Evolutionary conservation across 75 land plant species (phyloP), one percentile per base, ranked within the genome.

Genomic region (Pinus albicaulis): DNA sequence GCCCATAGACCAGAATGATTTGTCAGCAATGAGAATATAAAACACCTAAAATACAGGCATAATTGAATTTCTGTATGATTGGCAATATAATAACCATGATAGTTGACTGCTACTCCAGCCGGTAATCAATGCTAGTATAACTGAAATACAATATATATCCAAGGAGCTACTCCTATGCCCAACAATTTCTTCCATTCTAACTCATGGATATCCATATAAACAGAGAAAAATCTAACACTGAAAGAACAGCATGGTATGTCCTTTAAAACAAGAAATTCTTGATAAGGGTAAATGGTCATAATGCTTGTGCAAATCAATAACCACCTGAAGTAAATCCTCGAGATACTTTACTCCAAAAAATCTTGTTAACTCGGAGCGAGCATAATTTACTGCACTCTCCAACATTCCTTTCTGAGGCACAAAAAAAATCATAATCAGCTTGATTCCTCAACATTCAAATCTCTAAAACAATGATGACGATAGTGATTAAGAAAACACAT

Each of bases 341-440:
- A 77, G 86, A 19, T 57, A 74, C 26, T 78, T 57, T 20, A 76
- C 56, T 34, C 71, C 82, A 77, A 82, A 86, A 76, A 83, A 96
- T 22, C 74, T 85, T 59, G 74, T 81, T 66, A 96, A 77, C 72
- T 94, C 80, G 13, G 68, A 64, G 36, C 92, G 87, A 53, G 87
- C 99, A 80, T 94, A 87, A 3, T 23, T 71, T 14, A 96, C 87
- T 64, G 98, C 98, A 20, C 80, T 89, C 71, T 94, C 95, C 48
- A 89, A 76, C 13, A 76, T 56, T 38, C 90, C 91, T 76, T 60
- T 85, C 95, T 92, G 71, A 71, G 19, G 20, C 11, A 65, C 23
- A 8, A 38, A 26, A 26, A 70, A 76, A 12, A 7, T 41, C 26
- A 61, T 0, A 68, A 12, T 68, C 48, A 68, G 52, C 12, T 48